Conservation (phyloP, 805 yeast genomes). For the Yamadazyma paraphyllophila region DNA sequence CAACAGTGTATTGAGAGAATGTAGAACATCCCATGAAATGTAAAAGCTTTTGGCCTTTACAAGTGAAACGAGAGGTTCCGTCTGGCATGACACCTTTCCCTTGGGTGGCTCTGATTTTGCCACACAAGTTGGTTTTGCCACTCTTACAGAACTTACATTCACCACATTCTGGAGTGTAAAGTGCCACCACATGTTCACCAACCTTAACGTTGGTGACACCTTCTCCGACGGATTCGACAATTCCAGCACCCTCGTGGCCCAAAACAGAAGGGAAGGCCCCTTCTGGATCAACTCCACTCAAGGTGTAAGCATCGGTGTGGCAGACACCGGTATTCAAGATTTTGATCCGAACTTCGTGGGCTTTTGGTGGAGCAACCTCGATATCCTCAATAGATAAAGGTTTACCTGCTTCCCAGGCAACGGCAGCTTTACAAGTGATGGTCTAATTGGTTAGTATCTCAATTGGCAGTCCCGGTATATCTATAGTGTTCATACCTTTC, state of each 20-base stretch:
- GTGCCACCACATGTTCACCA: conserved; percentile 91
- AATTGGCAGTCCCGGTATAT: not conserved
- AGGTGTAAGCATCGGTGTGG: conserved; percentile 96
- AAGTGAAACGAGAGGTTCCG: conserved; percentile 87
- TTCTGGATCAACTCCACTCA: conserved; percentile 94
- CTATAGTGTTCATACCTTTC: not conserved
- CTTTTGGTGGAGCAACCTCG: conserved; percentile 90
- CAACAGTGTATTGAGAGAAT: conserved; percentile 95
- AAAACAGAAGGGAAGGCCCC: conserved; percentile 90
- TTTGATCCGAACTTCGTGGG: conserved; percentile 95
- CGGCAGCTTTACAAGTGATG: conserved; percentile 91
- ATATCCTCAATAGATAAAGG: conserved; percentile 81
- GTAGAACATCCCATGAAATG: conserved; percentile 99
- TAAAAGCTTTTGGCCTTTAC: conserved; percentile 77
- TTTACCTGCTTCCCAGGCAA: conserved; percentile 94
- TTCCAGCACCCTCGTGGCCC: conserved; percentile 99
- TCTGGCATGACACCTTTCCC: conserved; percentile 99
- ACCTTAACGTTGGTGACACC: conserved; percentile 86
- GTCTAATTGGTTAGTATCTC: conserved; percentile 32
- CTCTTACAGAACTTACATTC: conserved; percentile 93
- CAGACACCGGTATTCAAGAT: conserved; percentile 90
- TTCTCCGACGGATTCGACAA: conserved; percentile 92
- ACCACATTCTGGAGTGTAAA: conserved; percentile 95
- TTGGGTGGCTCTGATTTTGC: conserved; percentile 93
- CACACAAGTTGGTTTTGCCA: conserved; percentile 96